Evolutionary conservation across 306 rosid species (phyloP), one percentile per base, ranked within the genome.

Genomic region (Castanea sativa): DNA sequence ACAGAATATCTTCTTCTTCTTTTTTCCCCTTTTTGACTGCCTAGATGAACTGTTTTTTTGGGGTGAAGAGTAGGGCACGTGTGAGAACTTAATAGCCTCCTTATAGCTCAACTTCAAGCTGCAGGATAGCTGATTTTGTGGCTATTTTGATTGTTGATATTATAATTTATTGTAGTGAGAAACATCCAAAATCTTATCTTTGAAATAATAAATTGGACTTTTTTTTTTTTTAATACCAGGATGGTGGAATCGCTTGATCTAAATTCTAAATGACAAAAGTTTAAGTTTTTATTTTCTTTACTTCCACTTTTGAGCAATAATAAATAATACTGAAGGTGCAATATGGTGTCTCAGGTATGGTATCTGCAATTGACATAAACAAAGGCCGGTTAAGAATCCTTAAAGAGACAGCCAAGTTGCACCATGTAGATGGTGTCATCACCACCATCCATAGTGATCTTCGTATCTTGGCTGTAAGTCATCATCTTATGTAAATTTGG

Each of bases 331-430:
- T 64, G 43, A 71, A 69, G 35, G 27, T 57, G 73, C 70, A 76
- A 67, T 29, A 35, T 73, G 75, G 79, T 38, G 75, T 85, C 86
- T 80, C 84, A 93, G 97, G 98, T 27, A 87, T 79, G 91, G 81
- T 91, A 63, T 85, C 75, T 73, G 97, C 97, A 27, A 27, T 91
- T 76, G 98, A 91, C 84, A 80, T 93, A 72, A 91, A 93, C 78
- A 74, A 88, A 32, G 94, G 97, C 32, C 87, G 98, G 80, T 83
- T 93, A 86, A 87, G 98, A 83, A 90, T 93, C 85, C 92, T 93
- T 43, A 88, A 88, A 83, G 98, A 93, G 88, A 77, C 98, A 13
- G 97, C 97, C 41, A 87, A 90, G 78, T 79, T 87, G 79, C 98
- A 93, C 78, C 91, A 91, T 77, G 88, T 91, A 55, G 98, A 93